These are phyloP conservation scores for Geotrichum reessii DNA, from an alignment of 1,139 yeast genomes.

Conservation along the genomic window DNA sequence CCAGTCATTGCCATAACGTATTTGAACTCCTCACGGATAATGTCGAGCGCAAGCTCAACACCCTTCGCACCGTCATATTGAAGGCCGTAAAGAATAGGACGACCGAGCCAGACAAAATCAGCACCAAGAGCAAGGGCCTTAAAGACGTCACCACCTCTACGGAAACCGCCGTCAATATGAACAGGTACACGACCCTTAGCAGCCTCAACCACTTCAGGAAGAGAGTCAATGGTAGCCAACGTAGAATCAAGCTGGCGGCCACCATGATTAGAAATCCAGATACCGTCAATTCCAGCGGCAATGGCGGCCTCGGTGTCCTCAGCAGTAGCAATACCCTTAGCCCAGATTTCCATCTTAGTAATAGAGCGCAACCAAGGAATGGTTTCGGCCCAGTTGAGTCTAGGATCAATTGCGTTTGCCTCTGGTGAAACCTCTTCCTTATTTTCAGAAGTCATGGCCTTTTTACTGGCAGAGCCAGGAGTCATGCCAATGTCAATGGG, in stretches of 20 bases:
- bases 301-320: constrained; percentile 52
- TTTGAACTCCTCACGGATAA: constrained; percentile 32
- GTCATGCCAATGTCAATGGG: constrained; percentile 32
- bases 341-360: constrained; percentile 38
- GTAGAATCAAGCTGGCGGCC: constrained; percentile 64
- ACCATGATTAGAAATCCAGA: constrained; percentile 64
- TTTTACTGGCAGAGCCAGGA: constrained; percentile 24
- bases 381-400: constrained; percentile 56
- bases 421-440: constrained; percentile 19
- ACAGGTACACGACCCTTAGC: constrained; percentile 49
- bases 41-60: constrained; percentile 38
- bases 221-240: constrained; percentile 56
- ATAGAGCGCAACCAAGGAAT: constrained; percentile 39
- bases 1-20: constrained; percentile 35
- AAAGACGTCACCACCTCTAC: constrained; percentile 62
- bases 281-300: constrained; percentile 50
- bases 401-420: constrained; percentile 58
- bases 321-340: constrained; percentile 50
- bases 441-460: neutral
- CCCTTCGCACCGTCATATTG: constrained; percentile 62
- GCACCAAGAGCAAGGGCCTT: constrained; percentile 70
- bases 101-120: constrained; percentile 62
- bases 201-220: constrained; percentile 53
- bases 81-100: constrained; percentile 64
- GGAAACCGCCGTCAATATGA: constrained; percentile 61